phyloP scores from a whole-genome alignment of 1,284 basidiomycete species.

The Ustilago hordei region DNA sequence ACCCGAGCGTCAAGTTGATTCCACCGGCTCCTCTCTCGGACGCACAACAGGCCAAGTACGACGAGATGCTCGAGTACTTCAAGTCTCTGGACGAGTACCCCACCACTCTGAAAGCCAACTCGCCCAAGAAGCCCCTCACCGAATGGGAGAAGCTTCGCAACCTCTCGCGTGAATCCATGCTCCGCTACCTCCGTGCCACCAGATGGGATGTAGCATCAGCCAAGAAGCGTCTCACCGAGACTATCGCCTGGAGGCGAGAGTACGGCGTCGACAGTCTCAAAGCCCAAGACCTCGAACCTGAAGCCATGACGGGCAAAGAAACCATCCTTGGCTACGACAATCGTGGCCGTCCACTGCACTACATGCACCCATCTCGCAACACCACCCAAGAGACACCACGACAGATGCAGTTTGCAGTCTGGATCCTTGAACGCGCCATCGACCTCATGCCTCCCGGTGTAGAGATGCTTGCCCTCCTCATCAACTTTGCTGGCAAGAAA shows the following conservation, averaged over 20 bases:
- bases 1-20: slow-evolving; percentile 45
- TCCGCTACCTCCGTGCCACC: slow-evolving; percentile 69
- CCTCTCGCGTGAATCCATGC: slow-evolving; percentile 66
- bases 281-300: slow-evolving; percentile 58
- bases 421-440: slow-evolving; percentile 70
- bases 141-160: slow-evolving; percentile 68
- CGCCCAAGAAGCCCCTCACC: slow-evolving; percentile 49
- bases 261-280: slow-evolving; percentile 69
- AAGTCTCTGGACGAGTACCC: slow-evolving; percentile 47
- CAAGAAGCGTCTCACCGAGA: slow-evolving; percentile 69
- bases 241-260: slow-evolving; percentile 70
- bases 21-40: slow-evolving; percentile 47
- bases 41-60: slow-evolving; percentile 55
- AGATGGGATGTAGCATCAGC: slow-evolving; percentile 69
- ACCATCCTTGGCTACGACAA: slow-evolving; percentile 70
- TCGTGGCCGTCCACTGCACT: slow-evolving; percentile 69
- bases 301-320: slow-evolving; percentile 71
- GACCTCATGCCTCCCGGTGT: slow-evolving; percentile 70
- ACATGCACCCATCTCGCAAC: slow-evolving; percentile 70
- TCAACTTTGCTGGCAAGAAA: slow-evolving; percentile 63
- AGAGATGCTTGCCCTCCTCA: slow-evolving; percentile 65
- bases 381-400: slow-evolving; percentile 63
- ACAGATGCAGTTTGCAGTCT: slow-evolving; percentile 71
- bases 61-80: slow-evolving; percentile 58
- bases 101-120: slow-evolving; percentile 36